Conservation (phyloP, 2,329 filamentous ascomycete genomes). For the Stemphylium vesicarium region DNA sequence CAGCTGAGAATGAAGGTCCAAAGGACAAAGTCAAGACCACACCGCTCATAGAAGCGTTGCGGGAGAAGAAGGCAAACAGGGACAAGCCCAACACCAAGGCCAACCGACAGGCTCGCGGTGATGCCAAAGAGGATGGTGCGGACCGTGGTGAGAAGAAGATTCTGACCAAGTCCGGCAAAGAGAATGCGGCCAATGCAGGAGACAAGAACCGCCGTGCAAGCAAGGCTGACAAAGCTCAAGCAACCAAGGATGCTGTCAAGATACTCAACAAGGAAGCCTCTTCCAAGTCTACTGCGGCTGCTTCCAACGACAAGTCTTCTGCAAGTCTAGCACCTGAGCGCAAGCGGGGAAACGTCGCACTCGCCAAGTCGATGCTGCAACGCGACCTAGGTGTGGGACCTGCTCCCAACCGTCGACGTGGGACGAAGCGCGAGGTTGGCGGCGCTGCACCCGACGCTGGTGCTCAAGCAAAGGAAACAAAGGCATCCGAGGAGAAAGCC, state of each 20-base stretch:
- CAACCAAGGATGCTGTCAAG: slow-evolving; percentile 67
- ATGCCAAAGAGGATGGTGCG: slow-evolving; percentile 67
- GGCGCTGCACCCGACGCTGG: slow-evolving; percentile 26
- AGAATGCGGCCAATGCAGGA: slow-evolving; percentile 32
- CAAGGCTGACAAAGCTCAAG: slow-evolving; percentile 67
- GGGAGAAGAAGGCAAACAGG: slow-evolving; percentile 87
- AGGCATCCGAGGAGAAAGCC: slow-evolving; percentile 34
- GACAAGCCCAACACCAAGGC: slow-evolving; percentile 61
- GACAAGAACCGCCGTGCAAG: slow-evolving; percentile 49
- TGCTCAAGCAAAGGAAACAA: slow-evolving; percentile 34
- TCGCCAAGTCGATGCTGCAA: slow-evolving; percentile 65
- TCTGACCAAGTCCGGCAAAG: slow-evolving; percentile 42
- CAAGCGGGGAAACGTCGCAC: slow-evolving; percentile 60
- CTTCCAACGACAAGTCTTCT: slow-evolving; percentile 45
- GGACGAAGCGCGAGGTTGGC: slow-evolving; percentile 46
- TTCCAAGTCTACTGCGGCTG: slow-evolving; percentile 30
- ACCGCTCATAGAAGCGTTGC: slow-evolving; percentile 85
- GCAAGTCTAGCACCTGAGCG: slow-evolving; percentile 53
- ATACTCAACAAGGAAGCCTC: slow-evolving; percentile 59
- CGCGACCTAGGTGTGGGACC: slow-evolving; percentile 64
- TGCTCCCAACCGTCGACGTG: slow-evolving; percentile 52
- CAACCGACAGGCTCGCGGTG: slow-evolving; percentile 63
- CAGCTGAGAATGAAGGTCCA: slow-evolving; percentile 60
- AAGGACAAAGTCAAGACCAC: slow-evolving; percentile 77
- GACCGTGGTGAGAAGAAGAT: slow-evolving; percentile 56